Conservation (phyloP, 1,284 basidiomycete genomes). For the Cutaneotrichosporon mucoides region DNA sequence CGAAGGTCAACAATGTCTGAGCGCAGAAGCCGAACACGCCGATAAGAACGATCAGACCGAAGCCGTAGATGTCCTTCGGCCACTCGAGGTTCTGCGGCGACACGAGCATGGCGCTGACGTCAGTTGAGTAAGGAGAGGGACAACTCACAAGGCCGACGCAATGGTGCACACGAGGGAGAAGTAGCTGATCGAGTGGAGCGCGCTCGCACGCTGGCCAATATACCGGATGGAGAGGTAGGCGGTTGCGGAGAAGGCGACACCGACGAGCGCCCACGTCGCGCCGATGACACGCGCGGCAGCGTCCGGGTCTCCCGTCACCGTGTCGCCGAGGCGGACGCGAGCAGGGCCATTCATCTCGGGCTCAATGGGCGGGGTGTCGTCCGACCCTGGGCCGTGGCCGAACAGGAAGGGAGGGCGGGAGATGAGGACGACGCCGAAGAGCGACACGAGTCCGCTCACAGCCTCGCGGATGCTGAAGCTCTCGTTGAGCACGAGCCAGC, state of each 20-base stretch:
- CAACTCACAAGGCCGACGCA: slow-evolving; percentile 52
- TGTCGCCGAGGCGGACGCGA: slow-evolving; percentile 14
- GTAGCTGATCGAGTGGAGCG: slow-evolving; percentile 66
- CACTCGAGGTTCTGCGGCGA: slow-evolving; percentile 11
- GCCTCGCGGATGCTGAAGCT: slow-evolving; percentile 59
- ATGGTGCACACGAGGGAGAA: slow-evolving; percentile 64
- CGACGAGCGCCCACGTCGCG: slow-evolving; percentile 38
- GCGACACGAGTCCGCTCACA: slow-evolving; percentile 60
- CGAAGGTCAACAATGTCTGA: slow-evolving; percentile 53
- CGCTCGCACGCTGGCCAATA: slow-evolving; percentile 68
- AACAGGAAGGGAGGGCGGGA: slow-evolving; percentile 60
- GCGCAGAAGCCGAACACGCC: slow-evolving; percentile 60
- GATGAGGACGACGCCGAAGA: slow-evolving; percentile 62
- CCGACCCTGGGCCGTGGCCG: slow-evolving; percentile 40
- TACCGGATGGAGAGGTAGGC: slow-evolving; percentile 61
- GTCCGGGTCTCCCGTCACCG: slow-evolving; percentile 9
- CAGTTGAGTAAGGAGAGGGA: not conserved
- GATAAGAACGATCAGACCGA: slow-evolving; percentile 43
- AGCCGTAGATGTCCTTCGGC: slow-evolving; percentile 13
- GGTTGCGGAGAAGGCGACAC: slow-evolving; percentile 33
- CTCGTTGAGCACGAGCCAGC: slow-evolving; percentile 65
- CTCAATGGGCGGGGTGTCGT: slow-evolving; percentile 52
- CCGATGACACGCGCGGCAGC: slow-evolving; percentile 24
- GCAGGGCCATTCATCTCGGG: slow-evolving; percentile 59
- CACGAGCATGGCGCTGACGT: slow-evolving; percentile 20